Evolutionary conservation across 768 basidiomycete genomes (phyloP).

Genomic region (Amanita brunnescens): DNA sequence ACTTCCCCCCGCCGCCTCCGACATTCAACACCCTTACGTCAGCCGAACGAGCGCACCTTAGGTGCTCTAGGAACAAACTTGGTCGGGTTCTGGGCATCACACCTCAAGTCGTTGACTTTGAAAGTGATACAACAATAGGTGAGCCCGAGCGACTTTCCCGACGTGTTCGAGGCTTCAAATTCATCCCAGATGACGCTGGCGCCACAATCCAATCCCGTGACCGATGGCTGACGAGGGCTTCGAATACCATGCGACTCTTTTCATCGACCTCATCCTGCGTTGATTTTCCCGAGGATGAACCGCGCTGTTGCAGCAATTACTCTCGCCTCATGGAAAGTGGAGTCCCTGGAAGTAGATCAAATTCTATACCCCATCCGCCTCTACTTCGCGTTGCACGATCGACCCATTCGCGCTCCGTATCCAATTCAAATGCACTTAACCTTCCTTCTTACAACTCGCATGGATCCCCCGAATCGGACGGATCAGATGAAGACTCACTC

Average conservation of each 20-base stretch:
- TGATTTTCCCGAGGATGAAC: neutral
- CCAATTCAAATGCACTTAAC: too few relatives aligned
- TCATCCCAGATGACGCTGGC: neutral
- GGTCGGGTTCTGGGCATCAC: conserved; percentile 33
- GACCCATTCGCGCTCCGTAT: neutral
- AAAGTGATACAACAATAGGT: conserved; percentile 1
- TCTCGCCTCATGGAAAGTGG: neutral
- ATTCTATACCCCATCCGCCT: neutral
- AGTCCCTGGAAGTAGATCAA: neutral
- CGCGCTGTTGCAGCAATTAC: neutral
- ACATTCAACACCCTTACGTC: conserved; percentile 32
- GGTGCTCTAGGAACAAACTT: conserved; percentile 33
- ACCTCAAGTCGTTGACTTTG: conserved; percentile 29
- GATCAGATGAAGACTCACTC: neutral
- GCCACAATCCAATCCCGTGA: too few relatives aligned
- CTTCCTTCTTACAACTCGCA: neutral
- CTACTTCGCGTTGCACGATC: neutral
- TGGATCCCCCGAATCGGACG: neutral
- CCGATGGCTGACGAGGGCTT: neutral
- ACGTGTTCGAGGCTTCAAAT: neutral
- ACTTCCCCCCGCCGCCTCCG: conserved; percentile 24
- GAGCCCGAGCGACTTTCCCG: neutral
- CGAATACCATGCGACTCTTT: neutral
- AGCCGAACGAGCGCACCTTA: conserved; percentile 26
- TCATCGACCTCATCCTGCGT: neutral